These are phyloP conservation scores for Obelidium mucronatum DNA, from an alignment of 192 early-diverging fungal species.

Conservation along the genomic window DNA sequence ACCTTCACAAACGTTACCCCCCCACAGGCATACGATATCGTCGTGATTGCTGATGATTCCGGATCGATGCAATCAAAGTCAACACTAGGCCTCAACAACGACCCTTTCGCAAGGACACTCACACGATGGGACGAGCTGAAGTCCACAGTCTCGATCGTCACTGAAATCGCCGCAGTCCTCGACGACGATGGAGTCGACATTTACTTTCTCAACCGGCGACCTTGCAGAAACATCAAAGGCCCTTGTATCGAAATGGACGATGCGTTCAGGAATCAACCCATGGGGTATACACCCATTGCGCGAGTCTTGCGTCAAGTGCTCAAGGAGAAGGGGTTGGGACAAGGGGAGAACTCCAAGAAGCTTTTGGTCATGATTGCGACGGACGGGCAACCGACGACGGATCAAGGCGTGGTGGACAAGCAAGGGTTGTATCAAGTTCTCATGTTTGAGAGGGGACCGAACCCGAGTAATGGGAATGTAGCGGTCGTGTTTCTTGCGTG, in stretches of 20 bases:
- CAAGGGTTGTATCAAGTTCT: constrained; percentile 17
- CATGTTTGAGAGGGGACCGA: constrained; percentile 19
- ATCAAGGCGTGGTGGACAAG: constrained; percentile 9
- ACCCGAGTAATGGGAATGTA: constrained; percentile 1
- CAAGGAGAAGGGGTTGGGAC: not conserved
- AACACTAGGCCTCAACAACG: not conserved
- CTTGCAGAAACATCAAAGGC: not conserved
- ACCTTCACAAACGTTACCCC: too few relatives aligned
- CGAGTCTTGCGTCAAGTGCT: constrained; percentile 11
- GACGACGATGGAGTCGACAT: constrained; percentile 34
- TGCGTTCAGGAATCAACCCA: not conserved
- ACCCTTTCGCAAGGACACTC: constrained; percentile 18
- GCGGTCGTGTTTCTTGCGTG: constrained; percentile 19
- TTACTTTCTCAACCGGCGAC: constrained; percentile 33
- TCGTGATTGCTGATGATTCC: constrained; percentile 32
- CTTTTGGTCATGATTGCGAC: constrained; percentile 30
- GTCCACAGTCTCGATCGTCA: constrained; percentile 24
- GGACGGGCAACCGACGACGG: constrained; percentile 31
- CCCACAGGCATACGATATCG: constrained; percentile 30
- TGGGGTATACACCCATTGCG: constrained; percentile 21
- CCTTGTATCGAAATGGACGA: not conserved
- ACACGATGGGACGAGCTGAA: constrained; percentile 41
- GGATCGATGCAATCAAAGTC: constrained; percentile 31
- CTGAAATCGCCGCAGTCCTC: constrained; percentile 15
- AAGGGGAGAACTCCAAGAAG: constrained; percentile 11